These are phyloP conservation scores for Micractinium conductrix DNA, from an alignment of 139 green algal species.

Conservation along the genomic window DNA sequence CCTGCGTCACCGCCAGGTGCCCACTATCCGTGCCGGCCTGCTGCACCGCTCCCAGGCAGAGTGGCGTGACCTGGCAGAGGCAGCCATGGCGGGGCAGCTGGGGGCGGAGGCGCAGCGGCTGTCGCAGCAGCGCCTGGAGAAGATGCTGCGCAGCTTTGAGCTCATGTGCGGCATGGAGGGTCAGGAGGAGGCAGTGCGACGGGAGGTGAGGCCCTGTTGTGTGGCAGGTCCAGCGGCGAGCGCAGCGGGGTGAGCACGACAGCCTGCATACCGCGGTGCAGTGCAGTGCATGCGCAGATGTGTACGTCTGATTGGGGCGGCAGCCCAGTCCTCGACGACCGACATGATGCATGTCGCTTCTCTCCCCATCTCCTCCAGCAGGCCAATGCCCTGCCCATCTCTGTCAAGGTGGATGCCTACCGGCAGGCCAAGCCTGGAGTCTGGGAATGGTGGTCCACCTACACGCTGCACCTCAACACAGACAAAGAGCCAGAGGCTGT, in stretches of 20 bases:
- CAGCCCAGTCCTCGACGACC: too few relatives aligned
- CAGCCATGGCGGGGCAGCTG: slow-evolving; percentile 44
- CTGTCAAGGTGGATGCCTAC: slow-evolving; percentile 41
- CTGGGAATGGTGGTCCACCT: slow-evolving; percentile 43
- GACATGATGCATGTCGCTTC: too few relatives aligned
- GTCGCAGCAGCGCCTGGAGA: slow-evolving; percentile 49
- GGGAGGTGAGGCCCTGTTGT: background rate
- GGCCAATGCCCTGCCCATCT: slow-evolving; percentile 1
- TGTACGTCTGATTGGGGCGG: too few relatives aligned
- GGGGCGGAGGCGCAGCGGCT: slow-evolving; percentile 16
- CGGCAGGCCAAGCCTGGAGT: slow-evolving; percentile 33
- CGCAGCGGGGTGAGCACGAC: too few relatives aligned
- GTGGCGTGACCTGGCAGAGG: slow-evolving; percentile 59
- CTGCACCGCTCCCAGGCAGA: slow-evolving; percentile 46
- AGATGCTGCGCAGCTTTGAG: slow-evolving; percentile 60
- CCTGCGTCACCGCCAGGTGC: slow-evolving; percentile 51
- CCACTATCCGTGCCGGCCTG: slow-evolving; percentile 55
- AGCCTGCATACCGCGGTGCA: too few relatives aligned
- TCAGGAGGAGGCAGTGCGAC: background rate
- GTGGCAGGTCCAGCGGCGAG: too few relatives aligned
- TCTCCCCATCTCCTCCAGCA: too few relatives aligned
- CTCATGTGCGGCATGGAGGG: slow-evolving; percentile 51
- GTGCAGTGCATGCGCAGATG: too few relatives aligned
- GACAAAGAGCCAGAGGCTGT: slow-evolving; percentile 42
- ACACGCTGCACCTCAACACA: slow-evolving; percentile 39